Conservation (phyloP, 208 protist genomes). For the Leishmania aethiopica region DNA sequence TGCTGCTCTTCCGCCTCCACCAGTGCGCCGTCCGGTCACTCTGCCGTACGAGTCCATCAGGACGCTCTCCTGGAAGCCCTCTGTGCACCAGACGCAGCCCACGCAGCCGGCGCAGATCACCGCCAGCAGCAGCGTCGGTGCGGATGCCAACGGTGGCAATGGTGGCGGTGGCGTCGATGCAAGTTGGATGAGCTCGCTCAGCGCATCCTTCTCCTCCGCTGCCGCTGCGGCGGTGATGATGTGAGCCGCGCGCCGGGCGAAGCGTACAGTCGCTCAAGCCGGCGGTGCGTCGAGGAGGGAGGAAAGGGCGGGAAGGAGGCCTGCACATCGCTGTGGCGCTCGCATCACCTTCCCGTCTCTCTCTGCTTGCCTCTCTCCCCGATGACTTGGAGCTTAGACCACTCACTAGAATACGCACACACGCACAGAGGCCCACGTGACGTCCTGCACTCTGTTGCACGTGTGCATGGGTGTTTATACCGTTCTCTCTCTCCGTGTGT, state of each 20-base stretch:
- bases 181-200: slow-evolving; percentile 11
- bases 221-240: not conserved
- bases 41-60: not conserved
- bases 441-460: not conserved
- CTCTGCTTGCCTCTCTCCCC: not conserved
- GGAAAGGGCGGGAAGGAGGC: too few relatives aligned
- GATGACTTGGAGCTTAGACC: not conserved
- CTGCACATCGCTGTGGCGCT: not conserved
- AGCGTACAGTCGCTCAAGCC: not conserved
- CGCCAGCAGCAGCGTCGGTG: not conserved
- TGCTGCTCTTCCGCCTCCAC: slow-evolving; percentile 21
- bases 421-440: not conserved
- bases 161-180: slow-evolving; percentile 18
- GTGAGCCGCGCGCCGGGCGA: not conserved
- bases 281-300: not conserved
- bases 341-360: not conserved
- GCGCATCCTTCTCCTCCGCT: not conserved
- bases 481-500: not conserved
- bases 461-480: not conserved
- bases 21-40: not conserved
- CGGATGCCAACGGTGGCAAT: not conserved
- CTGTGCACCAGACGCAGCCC: not conserved
- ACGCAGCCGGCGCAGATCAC: not conserved
- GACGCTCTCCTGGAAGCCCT: slow-evolving; percentile 1
- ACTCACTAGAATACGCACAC: slow-evolving; percentile 1